Evolutionary conservation across 1,284 basidiomycete genomes (phyloP).

Genomic region (Anthracocystis setariae): DNA sequence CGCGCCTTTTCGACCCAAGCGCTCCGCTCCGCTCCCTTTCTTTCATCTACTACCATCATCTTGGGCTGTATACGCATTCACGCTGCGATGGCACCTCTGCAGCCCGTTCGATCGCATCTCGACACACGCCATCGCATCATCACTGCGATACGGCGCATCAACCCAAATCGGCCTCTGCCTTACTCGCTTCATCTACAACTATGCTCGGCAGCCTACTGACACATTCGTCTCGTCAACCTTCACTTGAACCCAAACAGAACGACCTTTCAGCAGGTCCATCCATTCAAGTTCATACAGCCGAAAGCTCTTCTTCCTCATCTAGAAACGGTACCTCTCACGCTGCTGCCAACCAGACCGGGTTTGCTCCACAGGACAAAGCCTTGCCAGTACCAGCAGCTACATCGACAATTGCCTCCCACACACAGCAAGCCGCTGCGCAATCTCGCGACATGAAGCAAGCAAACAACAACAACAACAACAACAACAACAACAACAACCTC

Average conservation of each 20-base stretch:
- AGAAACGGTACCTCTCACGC: constrained; percentile 17
- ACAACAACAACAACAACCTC: constrained; percentile 29
- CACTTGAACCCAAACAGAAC: constrained; percentile 8
- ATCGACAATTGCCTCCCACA: constrained; percentile 5
- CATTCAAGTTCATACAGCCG: constrained; percentile 36
- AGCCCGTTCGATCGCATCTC: background rate
- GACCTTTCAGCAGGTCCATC: constrained; percentile 33
- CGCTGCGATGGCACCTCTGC: background rate
- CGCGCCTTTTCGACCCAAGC: too few relatives aligned
- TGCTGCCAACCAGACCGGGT: constrained; percentile 22
- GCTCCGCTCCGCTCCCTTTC: too few relatives aligned
- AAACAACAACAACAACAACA: constrained; percentile 27
- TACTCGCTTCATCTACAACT: background rate
- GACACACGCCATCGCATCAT: background rate
- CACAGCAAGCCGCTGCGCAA: constrained; percentile 10
- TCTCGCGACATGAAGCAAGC: constrained; percentile 34
- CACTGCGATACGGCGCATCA: background rate
- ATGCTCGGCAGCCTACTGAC: constrained; percentile 3
- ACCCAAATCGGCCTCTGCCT: background rate
- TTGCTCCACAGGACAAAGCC: constrained; percentile 38
- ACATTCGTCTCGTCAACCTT: background rate
- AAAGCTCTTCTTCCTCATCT: constrained; percentile 25
- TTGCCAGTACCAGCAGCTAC: constrained; percentile 32
- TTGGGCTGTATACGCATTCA: background rate
- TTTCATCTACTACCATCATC: background rate